phyloP scores from a whole-genome alignment of 345 rosid genomes.

The Euphorbia pulcherrima region DNA sequence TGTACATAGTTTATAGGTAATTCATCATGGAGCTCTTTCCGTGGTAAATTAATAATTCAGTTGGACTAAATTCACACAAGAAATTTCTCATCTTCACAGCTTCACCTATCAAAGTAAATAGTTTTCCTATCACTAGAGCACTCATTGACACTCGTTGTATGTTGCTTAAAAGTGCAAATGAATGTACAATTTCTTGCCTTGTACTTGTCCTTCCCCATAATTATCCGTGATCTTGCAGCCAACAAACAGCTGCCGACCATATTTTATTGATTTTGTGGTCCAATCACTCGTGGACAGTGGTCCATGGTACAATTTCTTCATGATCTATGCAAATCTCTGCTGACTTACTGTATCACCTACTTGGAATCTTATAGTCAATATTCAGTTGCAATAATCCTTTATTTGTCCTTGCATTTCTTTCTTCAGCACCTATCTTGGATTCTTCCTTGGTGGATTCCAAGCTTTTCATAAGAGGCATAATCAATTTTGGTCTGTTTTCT shows the following conservation, averaged over 20 bases:
- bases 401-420: slow-evolving; percentile 7
- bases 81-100: background rate
- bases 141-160: background rate
- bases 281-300: slow-evolving; percentile 9
- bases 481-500: slow-evolving; percentile 5
- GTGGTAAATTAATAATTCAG: background rate
- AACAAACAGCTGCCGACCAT: slow-evolving; percentile 26
- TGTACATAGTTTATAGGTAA: background rate
- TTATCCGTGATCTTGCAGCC: background rate
- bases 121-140: background rate
- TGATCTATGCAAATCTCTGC: slow-evolving; percentile 8
- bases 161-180: background rate
- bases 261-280: slow-evolving; percentile 20
- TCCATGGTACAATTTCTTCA: slow-evolving; percentile 13
- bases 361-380: slow-evolving; percentile 14
- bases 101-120: background rate
- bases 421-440: slow-evolving; percentile 8
- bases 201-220: background rate
- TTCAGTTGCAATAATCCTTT: slow-evolving; percentile 3
- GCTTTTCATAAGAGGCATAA: slow-evolving; percentile 4
- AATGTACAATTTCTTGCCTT: slow-evolving; percentile 7
- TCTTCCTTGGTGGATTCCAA: slow-evolving; percentile 9
- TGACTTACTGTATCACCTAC: slow-evolving; percentile 13
- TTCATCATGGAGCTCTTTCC: background rate
- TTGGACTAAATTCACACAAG: background rate